These are phyloP conservation scores for Didymella lethalis DNA, from an alignment of 2,329 filamentous ascomycete genomes.

Conservation along the genomic window DNA sequence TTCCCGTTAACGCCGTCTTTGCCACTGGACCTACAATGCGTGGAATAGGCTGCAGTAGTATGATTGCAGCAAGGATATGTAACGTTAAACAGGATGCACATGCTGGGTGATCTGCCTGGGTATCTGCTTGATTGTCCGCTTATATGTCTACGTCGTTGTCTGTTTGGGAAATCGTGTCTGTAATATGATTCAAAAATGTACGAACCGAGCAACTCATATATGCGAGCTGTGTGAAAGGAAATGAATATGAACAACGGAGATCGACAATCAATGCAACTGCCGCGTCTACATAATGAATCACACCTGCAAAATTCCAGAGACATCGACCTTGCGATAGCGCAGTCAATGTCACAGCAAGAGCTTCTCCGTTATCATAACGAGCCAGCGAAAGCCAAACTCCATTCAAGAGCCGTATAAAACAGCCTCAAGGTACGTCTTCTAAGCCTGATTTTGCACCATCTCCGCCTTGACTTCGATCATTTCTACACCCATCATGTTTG, in stretches of 20 bases:
- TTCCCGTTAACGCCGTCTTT: background rate
- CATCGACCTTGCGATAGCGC: background rate
- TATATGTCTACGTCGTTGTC: background rate
- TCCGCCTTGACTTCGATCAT: background rate
- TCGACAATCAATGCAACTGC: background rate
- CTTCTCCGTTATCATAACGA: background rate
- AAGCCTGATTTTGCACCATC: background rate
- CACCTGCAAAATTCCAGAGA: background rate
- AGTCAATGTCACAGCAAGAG: background rate
- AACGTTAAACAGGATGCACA: background rate
- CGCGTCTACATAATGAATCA: background rate
- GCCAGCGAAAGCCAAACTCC: background rate
- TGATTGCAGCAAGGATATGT: background rate
- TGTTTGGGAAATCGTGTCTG: background rate
- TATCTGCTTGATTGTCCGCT: background rate
- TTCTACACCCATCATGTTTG: background rate
- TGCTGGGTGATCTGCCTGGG: background rate
- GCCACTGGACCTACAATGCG: background rate
- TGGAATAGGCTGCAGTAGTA: background rate
- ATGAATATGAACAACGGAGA: background rate
- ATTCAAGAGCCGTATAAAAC: background rate
- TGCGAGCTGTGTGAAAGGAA: background rate
- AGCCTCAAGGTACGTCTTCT: background rate
- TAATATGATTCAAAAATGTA: background rate
- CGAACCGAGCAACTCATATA: background rate